Evolutionary conservation across 2,329 filamentous ascomycete species (phyloP).

Genomic region (Emericellopsis atlantica): DNA sequence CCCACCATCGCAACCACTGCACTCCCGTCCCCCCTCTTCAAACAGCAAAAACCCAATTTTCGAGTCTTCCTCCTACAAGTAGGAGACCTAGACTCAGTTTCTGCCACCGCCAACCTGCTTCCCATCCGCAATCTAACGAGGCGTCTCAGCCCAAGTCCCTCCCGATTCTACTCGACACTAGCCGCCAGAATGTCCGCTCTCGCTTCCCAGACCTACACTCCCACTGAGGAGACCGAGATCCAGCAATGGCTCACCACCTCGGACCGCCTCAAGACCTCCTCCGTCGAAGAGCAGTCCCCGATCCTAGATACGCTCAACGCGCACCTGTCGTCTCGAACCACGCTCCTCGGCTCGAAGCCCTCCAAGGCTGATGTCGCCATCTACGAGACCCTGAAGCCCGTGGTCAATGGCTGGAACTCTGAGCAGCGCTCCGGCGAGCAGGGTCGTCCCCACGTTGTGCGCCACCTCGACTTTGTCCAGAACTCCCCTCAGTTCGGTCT

Average conservation of each 20-base stretch:
- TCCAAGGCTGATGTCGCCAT: conserved; percentile 77
- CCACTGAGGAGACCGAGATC: conserved; percentile 75
- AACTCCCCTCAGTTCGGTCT: conserved; percentile 68
- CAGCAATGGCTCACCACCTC: conserved; percentile 78
- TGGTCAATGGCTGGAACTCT: conserved; percentile 66
- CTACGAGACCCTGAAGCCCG: conserved; percentile 65
- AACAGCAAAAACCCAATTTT: too few species aligned
- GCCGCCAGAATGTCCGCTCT: conserved; percentile 45
- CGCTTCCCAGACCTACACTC: conserved; percentile 56
- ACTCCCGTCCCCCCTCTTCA: too few species aligned
- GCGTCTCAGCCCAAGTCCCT: conserved; percentile 15
- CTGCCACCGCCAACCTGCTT: conserved; percentile 22
- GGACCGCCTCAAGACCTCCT: conserved; percentile 43
- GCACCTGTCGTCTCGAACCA: conserved; percentile 80
- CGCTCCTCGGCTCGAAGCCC: conserved; percentile 78
- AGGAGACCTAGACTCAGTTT: neutral
- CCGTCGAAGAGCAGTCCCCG: conserved; percentile 50
- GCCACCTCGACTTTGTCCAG: conserved; percentile 89
- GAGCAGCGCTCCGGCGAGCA: conserved; percentile 85
- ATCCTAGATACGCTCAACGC: conserved; percentile 72
- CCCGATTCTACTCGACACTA: neutral
- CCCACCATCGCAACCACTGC: too few species aligned
- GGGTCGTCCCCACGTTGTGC: conserved; percentile 82
- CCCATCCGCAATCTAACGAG: conserved; percentile 23
- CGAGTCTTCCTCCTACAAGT: neutral